Base-by-base conservation (phyloP, 352 stramenopile genomes). In the Globisporangium spinosum region DNA sequence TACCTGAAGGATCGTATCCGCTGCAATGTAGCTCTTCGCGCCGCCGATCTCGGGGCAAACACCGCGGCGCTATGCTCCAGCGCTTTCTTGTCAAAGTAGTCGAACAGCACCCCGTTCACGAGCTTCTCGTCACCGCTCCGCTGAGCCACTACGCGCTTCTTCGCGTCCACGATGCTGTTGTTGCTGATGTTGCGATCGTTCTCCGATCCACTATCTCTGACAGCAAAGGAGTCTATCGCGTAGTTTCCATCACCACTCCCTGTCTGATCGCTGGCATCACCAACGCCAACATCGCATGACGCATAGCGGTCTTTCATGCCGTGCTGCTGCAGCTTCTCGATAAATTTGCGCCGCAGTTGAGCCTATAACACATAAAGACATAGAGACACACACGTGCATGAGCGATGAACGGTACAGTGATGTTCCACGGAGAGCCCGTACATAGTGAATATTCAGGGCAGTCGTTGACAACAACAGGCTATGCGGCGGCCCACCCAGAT, bases 301-400 rank as follows among this genome's bases (percentile, higher is more conserved):
- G 12, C 29, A 20, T 34, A 25, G 7, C 29, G 65, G 7, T 45
- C 22, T 17, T 23, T 73, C 51, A 25, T 40, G 65, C 22, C 71
- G 70, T 87, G 74, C 20, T 78, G 69, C 64, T 83, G 78, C 49
- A 93, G 69, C 59, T 93, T 93, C 66, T 91, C 81, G 23, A 91
- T 90, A 35, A 90, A 89, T 3, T 71, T 70, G 8, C 82, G 76
- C n/a, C 84, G 74, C 27, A 93, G 69, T 59, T 93, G 84, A 9
- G 80, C 84, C 82, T 91, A 17, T n/a, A 57, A 47, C 27, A 40
- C 20, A 40, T 6, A 22, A 13, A 57, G 1, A 58, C 51, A 57
- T 25, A 9, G 15, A 51, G 10, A 54, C 15, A 54, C 20, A 32
- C n/a, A 29, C 10, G 3, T 25, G 20, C 10, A 25, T 55, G 17